Percentiles rank a stretch among this genome's conserved stretches.
Evolutionary conservation across 768 basidiomycete species (phyloP).

Genomic region (Kwoniella europaea): DNA sequence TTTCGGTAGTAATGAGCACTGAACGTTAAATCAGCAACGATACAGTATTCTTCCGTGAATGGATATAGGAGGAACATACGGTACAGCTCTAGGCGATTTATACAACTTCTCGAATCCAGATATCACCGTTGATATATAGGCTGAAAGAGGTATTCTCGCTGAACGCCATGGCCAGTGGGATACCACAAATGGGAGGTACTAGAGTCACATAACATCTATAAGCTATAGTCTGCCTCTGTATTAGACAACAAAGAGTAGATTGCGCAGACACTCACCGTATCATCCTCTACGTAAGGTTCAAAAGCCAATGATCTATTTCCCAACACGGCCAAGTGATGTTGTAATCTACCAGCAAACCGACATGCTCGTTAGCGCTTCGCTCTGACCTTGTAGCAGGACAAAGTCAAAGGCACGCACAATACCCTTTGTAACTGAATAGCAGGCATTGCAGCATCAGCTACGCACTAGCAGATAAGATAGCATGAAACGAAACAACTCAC

Average conservation of each 20-base stretch:
- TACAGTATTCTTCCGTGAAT: neutral
- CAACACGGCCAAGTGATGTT: conserved; percentile 52
- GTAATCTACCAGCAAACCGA: conserved; percentile 34
- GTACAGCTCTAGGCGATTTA: conserved; percentile 40
- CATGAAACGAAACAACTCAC: conserved; percentile 21
- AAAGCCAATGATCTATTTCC: conserved; percentile 51
- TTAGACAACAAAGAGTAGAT: too few species aligned
- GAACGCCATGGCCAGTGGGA: conserved; percentile 48
- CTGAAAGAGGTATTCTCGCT: conserved; percentile 50
- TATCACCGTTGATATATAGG: conserved; percentile 43
- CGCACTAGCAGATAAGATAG: neutral
- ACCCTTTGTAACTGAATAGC: conserved; percentile 47
- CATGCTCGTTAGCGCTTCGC: neutral
- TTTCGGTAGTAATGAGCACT: conserved; percentile 31
- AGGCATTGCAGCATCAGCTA: neutral
- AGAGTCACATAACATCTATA: neutral
- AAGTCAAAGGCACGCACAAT: conserved; percentile 34
- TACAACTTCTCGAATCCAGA: conserved; percentile 48
- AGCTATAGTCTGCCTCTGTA: too few species aligned
- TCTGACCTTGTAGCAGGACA: neutral
- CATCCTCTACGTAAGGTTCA: conserved; percentile 52
- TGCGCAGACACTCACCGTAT: conserved; percentile 38
- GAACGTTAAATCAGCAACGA: neutral
- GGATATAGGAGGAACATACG: conserved; percentile 32
- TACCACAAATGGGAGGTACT: conserved; percentile 41